phyloP scores from a whole-genome alignment of 257 asterid genomes.

The Primulina eburnea region DNA sequence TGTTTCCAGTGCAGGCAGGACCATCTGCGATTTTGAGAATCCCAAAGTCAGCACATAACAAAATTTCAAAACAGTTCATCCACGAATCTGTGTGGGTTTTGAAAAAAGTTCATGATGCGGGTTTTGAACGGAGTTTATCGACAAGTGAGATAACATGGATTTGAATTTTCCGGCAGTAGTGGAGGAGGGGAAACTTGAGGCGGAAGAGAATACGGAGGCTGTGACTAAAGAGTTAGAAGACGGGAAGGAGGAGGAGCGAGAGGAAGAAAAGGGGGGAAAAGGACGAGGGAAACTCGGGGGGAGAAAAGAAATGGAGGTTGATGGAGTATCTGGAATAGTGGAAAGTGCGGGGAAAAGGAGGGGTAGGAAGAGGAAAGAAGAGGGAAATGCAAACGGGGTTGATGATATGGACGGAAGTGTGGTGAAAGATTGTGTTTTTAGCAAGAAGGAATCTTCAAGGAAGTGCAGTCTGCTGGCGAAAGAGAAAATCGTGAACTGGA shows the following conservation, averaged over 20 bases:
- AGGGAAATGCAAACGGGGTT: not conserved
- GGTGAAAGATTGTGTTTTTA: not conserved
- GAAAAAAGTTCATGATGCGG: not conserved
- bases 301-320: not conserved
- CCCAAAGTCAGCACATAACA: not conserved
- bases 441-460: not conserved
- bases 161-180: not conserved
- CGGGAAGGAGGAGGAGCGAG: not conserved
- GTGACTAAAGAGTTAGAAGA: not conserved
- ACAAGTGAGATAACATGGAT: not conserved
- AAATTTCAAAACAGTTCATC: not conserved
- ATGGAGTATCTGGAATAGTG: not conserved
- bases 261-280: not conserved
- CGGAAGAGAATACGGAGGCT: not conserved
- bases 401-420: not conserved
- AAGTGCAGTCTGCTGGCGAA: not conserved
- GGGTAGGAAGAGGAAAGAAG: not conserved
- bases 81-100: not conserved
- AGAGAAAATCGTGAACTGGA: not conserved
- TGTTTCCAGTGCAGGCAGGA: too few relatives aligned
- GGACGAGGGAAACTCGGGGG: not conserved
- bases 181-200: not conserved
- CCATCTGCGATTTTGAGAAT: not conserved
- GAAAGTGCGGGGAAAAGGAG: not conserved
- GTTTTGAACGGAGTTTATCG: not conserved